These are phyloP conservation scores for Debaryomyces nepalensis DNA, from an alignment of 1,139 yeast species.

Conservation along the genomic window DNA sequence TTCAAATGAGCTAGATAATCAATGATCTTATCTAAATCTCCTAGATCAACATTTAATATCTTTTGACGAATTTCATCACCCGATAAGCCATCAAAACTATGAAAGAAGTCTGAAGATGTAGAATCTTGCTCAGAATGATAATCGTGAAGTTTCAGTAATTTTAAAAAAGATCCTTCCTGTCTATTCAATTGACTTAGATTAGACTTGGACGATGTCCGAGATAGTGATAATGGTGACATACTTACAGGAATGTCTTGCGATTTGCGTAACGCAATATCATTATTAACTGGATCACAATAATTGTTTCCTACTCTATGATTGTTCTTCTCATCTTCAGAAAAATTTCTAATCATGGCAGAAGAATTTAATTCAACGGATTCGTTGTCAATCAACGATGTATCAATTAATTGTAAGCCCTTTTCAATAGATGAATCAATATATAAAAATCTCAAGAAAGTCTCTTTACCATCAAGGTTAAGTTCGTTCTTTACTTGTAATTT, in stretches of 20 bases:
- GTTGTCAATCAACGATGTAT: constrained; percentile 34
- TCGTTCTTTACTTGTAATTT: constrained; percentile 56
- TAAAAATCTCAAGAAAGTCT: constrained; percentile 68
- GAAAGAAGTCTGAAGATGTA: constrained; percentile 13
- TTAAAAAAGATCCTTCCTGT: constrained; percentile 49
- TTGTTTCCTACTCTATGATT: constrained; percentile 14
- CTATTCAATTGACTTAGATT: constrained; percentile 40
- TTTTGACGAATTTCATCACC: constrained; percentile 60
- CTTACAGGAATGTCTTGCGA: constrained; percentile 21
- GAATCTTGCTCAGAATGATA: constrained; percentile 20
- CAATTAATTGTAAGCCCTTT: constrained; percentile 62
- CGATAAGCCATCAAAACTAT: constrained; percentile 34
- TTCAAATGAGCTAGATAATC: constrained; percentile 54
- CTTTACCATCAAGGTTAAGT: constrained; percentile 70
- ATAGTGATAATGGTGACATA: constrained; percentile 33
- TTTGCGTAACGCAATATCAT: constrained; percentile 9
- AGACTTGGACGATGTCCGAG: constrained; percentile 42
- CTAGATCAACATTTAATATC: constrained; percentile 47
- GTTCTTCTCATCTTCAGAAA: constrained; percentile 26
- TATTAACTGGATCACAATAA: constrained; percentile 6
- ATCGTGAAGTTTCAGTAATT: constrained; percentile 35
- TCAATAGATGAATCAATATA: constrained; percentile 72
- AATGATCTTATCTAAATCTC: constrained; percentile 58
- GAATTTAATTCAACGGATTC: constrained; percentile 16
- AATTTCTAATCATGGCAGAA: constrained; percentile 6